Conservation (phyloP, 2,329 filamentous ascomycete genomes). For the Talaromyces verruculosus region DNA sequence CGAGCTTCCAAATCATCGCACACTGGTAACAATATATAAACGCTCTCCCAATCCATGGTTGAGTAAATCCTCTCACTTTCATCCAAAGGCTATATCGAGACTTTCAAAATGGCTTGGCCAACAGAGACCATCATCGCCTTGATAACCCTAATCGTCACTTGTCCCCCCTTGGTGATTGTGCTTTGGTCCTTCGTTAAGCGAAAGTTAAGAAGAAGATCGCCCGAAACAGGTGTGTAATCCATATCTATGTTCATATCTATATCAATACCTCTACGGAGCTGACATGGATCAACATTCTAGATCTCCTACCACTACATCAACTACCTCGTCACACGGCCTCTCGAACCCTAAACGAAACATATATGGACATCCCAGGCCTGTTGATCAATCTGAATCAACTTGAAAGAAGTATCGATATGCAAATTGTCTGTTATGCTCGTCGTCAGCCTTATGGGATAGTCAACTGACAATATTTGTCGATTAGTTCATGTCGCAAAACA, state of each 20-base stretch:
- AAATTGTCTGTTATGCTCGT: not conserved
- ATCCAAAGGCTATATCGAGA: not conserved
- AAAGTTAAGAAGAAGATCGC: not conserved
- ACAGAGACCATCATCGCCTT: conserved; percentile 3
- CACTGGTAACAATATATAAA: not conserved
- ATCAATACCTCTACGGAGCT: no score
- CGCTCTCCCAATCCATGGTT: not conserved
- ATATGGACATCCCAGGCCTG: not conserved
- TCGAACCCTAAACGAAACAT: not conserved
- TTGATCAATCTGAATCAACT: not conserved
- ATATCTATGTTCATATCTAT: no score
- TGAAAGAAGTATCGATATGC: conserved; percentile 4
- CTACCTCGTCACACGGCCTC: no score
- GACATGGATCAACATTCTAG: not conserved
- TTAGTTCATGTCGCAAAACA: not conserved
- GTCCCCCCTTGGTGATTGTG: not conserved
- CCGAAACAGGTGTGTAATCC: not conserved
- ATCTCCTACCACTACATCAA: conserved; percentile 1
- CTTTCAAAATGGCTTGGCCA: not conserved
- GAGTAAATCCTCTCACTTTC: not conserved
- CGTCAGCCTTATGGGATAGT: not conserved
- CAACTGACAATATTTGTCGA: not conserved
- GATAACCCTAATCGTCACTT: not conserved
- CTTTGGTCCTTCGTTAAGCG: not conserved
- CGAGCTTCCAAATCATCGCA: not conserved